phyloP scores from a whole-genome alignment of 1,139 yeast species.

The Scheffersomyces segobiensis region DNA sequence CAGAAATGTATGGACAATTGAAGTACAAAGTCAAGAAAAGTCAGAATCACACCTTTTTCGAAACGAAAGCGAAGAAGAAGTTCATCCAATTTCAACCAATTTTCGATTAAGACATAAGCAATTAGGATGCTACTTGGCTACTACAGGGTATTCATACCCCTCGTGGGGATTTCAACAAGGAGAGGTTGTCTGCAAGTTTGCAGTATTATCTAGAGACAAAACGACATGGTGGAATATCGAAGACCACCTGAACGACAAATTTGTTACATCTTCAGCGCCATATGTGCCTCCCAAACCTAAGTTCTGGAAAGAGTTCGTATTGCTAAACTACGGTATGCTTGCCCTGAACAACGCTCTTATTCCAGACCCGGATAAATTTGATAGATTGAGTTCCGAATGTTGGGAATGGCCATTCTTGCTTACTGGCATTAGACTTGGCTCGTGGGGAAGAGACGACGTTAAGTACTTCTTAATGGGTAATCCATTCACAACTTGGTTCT shows the following conservation, averaged over 20 bases:
- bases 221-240: slow-evolving; percentile 84
- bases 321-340: slow-evolving; percentile 75
- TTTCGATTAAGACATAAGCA: slow-evolving; percentile 62
- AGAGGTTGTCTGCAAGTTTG: slow-evolving; percentile 67
- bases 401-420: slow-evolving; percentile 80
- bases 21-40: slow-evolving; percentile 56
- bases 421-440: slow-evolving; percentile 68
- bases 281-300: slow-evolving; percentile 65
- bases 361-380: slow-evolving; percentile 71
- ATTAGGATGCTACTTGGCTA: slow-evolving; percentile 72
- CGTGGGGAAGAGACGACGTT: slow-evolving; percentile 52
- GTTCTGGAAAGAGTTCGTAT: slow-evolving; percentile 70
- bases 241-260: slow-evolving; percentile 53
- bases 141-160: slow-evolving; percentile 71
- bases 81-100: slow-evolving; percentile 72
- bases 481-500: slow-evolving; percentile 66
- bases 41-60: slow-evolving; percentile 54
- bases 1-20: slow-evolving; percentile 75
- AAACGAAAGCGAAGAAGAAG: slow-evolving; percentile 31
- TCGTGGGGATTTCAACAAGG: slow-evolving; percentile 84
- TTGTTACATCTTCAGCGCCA: slow-evolving; percentile 36
- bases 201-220: slow-evolving; percentile 54
- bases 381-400: slow-evolving; percentile 65
- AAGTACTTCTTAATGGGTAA: slow-evolving; percentile 68
- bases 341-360: slow-evolving; percentile 74